phyloP scores from a whole-genome alignment of 495 filamentous ascomycete species.

The Ascobolus immersus region DNA sequence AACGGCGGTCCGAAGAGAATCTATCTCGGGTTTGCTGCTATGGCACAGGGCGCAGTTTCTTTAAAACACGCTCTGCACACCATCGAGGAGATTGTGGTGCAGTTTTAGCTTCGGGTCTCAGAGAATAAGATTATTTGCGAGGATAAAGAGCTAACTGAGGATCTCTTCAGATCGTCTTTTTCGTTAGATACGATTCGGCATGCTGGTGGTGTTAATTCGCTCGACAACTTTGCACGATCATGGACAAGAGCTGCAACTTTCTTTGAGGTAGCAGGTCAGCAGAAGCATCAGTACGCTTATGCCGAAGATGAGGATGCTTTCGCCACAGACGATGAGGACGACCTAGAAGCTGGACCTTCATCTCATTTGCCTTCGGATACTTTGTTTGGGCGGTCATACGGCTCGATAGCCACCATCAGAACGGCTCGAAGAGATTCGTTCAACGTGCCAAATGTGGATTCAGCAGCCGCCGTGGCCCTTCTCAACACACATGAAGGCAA shows the following conservation, averaged over 20 bases:
- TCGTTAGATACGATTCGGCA: constrained; percentile 44
- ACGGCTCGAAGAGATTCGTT: constrained; percentile 8
- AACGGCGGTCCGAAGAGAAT: too few relatives aligned
- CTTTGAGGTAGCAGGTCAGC: constrained; percentile 37
- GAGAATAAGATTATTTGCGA: too few relatives aligned
- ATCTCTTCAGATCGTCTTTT: constrained; percentile 42
- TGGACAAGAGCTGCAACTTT: constrained; percentile 86
- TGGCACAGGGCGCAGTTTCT: too few relatives aligned
- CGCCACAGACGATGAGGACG: constrained; percentile 15
- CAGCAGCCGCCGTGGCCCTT: too few relatives aligned
- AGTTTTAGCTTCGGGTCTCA: constrained; percentile 5
- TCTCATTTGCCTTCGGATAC: constrained; percentile 13
- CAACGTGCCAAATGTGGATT: constrained; percentile 35
- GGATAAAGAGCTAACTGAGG: not conserved
- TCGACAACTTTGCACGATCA: constrained; percentile 80
- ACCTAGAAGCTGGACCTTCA: constrained; percentile 19
- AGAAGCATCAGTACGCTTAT: constrained; percentile 17
- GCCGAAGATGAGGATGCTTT: constrained; percentile 16
- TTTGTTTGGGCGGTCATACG: constrained; percentile 1
- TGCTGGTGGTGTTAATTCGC: constrained; percentile 73
- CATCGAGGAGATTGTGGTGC: constrained; percentile 4
- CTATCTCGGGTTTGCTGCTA: too few relatives aligned
- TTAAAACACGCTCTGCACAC: too few relatives aligned
- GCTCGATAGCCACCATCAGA: constrained; percentile 9
- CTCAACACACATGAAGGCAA: constrained; percentile 44